Conservation (phyloP, 805 yeast genomes). For the Myxozyma neotropica region DNA sequence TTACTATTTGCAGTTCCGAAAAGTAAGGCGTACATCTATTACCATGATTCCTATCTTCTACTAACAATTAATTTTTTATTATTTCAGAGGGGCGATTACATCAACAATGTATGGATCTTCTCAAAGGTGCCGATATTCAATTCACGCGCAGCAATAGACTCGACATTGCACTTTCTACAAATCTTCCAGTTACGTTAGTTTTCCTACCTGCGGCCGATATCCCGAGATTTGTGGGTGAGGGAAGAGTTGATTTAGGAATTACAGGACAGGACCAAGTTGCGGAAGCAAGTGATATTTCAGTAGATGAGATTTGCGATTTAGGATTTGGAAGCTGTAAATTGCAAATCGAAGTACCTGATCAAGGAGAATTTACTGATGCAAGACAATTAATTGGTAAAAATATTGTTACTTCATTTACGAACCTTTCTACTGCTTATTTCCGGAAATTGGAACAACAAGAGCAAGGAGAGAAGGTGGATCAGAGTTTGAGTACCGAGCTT, state of each 20-base stretch:
- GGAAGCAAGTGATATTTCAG: conserved; percentile 81
- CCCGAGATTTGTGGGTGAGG: conserved; percentile 98
- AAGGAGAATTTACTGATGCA: conserved; percentile 63
- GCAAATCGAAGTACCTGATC: conserved; percentile 92
- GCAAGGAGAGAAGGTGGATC: no score
- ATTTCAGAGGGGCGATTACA: conserved; percentile 85
- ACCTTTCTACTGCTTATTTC: conserved; percentile 76
- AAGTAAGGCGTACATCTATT: no score
- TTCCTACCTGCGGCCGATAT: conserved; percentile 98
- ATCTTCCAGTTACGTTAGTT: conserved; percentile 87
- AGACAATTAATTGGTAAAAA: conserved; percentile 86
- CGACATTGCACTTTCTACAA: conserved; percentile 92
- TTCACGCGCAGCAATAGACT: conserved; percentile 87
- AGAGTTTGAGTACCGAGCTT: conserved; percentile 44
- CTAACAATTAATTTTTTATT: no score
- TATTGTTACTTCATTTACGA: conserved; percentile 87
- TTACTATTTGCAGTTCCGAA: no score
- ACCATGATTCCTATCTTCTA: no score
- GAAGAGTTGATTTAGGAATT: conserved; percentile 93
- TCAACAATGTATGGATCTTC: conserved; percentile 78
- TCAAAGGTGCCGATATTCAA: conserved; percentile 89
- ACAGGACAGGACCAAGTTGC: conserved; percentile 96
- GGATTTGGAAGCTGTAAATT: conserved; percentile 87
- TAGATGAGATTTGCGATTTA: conserved; percentile 75
- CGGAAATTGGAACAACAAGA: conserved; percentile 51